These are phyloP conservation scores for Leccinum disarticulatum DNA, from an alignment of 768 basidiomycete species.

Conservation along the genomic window DNA sequence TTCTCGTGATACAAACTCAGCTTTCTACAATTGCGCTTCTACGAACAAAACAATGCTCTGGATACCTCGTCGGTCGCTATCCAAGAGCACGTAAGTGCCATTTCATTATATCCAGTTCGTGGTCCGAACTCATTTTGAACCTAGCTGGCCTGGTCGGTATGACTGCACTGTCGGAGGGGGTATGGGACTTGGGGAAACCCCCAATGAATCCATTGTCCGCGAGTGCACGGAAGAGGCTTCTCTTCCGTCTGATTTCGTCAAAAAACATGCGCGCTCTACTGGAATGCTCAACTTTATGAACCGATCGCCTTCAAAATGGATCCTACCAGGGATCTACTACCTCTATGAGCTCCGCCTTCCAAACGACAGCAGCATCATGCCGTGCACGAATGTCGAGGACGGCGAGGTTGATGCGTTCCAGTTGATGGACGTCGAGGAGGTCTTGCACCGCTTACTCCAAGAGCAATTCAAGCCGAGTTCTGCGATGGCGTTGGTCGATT, in stretches of 20 bases:
- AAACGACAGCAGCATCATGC: slow-evolving; percentile 32
- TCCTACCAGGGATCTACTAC: slow-evolving; percentile 47
- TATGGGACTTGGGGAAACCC: slow-evolving; percentile 40
- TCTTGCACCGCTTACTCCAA: slow-evolving; percentile 34
- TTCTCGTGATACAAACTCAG: slow-evolving; percentile 15
- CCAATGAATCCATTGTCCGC: slow-evolving; percentile 38
- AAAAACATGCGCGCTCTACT: slow-evolving; percentile 30
- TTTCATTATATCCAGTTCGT: background rate
- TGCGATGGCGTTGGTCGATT: slow-evolving; percentile 43
- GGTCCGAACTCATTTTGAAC: background rate
- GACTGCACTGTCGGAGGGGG: slow-evolving; percentile 48
- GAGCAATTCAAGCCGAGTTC: slow-evolving; percentile 44
- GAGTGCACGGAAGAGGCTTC: slow-evolving; percentile 46
- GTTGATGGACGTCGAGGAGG: slow-evolving; percentile 35
- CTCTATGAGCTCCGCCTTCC: slow-evolving; percentile 45
- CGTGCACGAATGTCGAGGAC: slow-evolving; percentile 37
- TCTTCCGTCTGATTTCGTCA: slow-evolving; percentile 38
- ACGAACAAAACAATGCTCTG: slow-evolving; percentile 35
- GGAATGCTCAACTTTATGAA: slow-evolving; percentile 43
- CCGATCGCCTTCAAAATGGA: slow-evolving; percentile 43
- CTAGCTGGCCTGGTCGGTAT: slow-evolving; percentile 34
- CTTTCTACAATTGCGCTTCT: slow-evolving; percentile 34
- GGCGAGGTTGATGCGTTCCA: slow-evolving; percentile 45
- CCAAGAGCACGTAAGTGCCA: slow-evolving; percentile 40
- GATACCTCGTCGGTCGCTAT: slow-evolving; percentile 41